Evolutionary conservation across 2,329 filamentous ascomycete species (phyloP), one percentile per base, ranked within the genome.

Genomic region (Calonectria leucothoes): DNA sequence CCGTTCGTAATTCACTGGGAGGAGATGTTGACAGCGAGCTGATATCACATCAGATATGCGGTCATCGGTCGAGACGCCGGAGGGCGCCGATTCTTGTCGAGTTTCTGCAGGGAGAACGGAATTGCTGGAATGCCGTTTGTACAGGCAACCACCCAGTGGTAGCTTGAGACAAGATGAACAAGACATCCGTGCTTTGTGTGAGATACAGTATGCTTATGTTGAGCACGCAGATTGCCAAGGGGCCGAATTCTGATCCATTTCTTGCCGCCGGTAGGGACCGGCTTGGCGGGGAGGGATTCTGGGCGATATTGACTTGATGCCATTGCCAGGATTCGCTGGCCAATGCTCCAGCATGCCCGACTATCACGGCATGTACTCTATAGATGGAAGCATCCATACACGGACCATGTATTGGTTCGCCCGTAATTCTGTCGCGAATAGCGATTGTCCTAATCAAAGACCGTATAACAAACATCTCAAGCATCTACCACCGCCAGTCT

Each of bases 41-140:
- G 72, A 78, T 73, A 79, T 78, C 71, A 76, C 66, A 74, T 75
- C 59, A 69, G 74, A 76, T 65, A 71, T 29, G 48, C 48, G 14
- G 27, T 45, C 35, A 63, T 67, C 65, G 45, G 70, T 74, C 72
- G 70, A 74, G 70, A 70, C 49, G 69, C 55, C 71, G 76, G 77
- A 77, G 75, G 69, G 52, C 59, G 66, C 76, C 77, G 76, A 61
- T 35, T 23, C 45, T 66, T 52, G 70, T 59, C 39, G 45, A 48
- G 5, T 66, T 69, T 55, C 55, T 52, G 66, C 17, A 64, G 70
- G 45, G 59, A 66, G 55, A 37, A 61, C 6, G 55, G 33, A 20
- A 61, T 35, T 61, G 11, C 20, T 61, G 55, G 23, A 61, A 59
- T 27, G n/a, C 14, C 20, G 31, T 39, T 35, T 61, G 23, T n/a